A percentile compares a stretch with the other conserved stretches of the same genome.
Evolutionary conservation across 1,284 basidiomycete species (phyloP).

Genomic region (Athelia sp.): DNA sequence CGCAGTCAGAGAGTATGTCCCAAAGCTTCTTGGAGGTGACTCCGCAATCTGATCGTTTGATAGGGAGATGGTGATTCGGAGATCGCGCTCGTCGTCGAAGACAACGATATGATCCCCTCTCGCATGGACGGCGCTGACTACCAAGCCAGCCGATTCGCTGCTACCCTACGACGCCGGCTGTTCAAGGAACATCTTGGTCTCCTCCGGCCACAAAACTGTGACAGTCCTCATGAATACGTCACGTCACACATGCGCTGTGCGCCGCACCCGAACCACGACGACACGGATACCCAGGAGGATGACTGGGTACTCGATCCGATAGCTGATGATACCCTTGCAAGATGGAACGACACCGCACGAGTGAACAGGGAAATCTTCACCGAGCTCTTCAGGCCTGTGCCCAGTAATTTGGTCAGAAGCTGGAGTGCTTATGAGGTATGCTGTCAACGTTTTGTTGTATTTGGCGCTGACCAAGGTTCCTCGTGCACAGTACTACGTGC

Average conservation of each 20-base stretch:
- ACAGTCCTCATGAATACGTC: conserved; percentile 31
- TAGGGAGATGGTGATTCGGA: conserved; percentile 91
- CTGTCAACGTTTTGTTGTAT: conserved; percentile 20
- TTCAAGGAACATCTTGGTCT: conserved; percentile 88
- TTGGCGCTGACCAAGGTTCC: conserved; percentile 4
- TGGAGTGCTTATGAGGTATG: conserved; percentile 73
- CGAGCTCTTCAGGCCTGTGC: conserved; percentile 80
- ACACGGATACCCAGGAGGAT: conserved; percentile 58
- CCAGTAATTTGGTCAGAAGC: conserved; percentile 72
- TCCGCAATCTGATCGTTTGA: neutral
- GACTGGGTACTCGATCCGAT: conserved; percentile 77
- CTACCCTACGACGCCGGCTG: conserved; percentile 71
- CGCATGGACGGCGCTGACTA: conserved; percentile 77
- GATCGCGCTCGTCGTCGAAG: conserved; percentile 88
- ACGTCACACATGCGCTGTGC: conserved; percentile 78
- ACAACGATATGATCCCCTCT: conserved; percentile 72
- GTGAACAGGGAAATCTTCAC: conserved; percentile 79
- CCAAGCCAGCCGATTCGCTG: conserved; percentile 69
- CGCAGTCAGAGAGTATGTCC: conserved; percentile 67
- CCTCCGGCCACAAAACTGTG: conserved; percentile 55
- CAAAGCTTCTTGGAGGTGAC: conserved; percentile 1
- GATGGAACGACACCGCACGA: conserved; percentile 74
- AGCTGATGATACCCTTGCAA: conserved; percentile 47
- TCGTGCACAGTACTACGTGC: conserved; percentile 52
- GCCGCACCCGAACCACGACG: conserved; percentile 65